Conservation (phyloP, 2,329 filamentous ascomycete species). For the Pseudovirgaria hyperparasitica region DNA sequence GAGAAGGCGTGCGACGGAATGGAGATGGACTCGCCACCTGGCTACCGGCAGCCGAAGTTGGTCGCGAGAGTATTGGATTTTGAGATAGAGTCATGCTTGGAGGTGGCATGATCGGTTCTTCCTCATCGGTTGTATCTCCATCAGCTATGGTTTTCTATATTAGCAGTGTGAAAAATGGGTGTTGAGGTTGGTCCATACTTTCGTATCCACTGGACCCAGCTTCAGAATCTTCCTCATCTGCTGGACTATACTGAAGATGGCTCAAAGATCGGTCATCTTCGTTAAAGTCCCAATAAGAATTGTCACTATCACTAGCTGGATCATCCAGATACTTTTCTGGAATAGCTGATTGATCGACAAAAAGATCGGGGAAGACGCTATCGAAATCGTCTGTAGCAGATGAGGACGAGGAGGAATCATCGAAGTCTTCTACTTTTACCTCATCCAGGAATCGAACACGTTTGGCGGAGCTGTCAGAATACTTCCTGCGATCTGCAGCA, state of each 20-base stretch:
- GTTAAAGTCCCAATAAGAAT: constrained; percentile 51
- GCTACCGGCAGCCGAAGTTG: constrained; percentile 31
- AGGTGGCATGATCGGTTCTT: constrained; percentile 31
- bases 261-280: constrained; percentile 38
- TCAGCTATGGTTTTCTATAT: constrained; percentile 37
- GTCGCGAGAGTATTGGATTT: constrained; percentile 35
- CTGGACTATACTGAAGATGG: constrained; percentile 19
- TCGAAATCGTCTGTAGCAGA: constrained; percentile 43
- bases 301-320: constrained; percentile 40
- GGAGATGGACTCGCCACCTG: constrained; percentile 22
- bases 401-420: constrained; percentile 22
- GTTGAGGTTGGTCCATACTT: constrained; percentile 33
- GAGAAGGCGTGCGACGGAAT: constrained; percentile 20
- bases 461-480: constrained; percentile 33
- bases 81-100: constrained; percentile 30
- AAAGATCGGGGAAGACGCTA: constrained; percentile 64
- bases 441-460: constrained; percentile 63
- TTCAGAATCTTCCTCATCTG: constrained; percentile 34
- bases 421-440: constrained; percentile 54
- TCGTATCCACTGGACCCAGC: constrained; percentile 43
- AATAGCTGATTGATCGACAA: constrained; percentile 64
- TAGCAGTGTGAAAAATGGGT: constrained; percentile 26
- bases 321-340: constrained; percentile 59
- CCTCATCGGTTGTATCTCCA: constrained; percentile 49
- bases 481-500: constrained; percentile 21